Evolutionary conservation across 2,329 filamentous ascomycete genomes (phyloP).

Genomic region (Rutstroemia sydowiana): DNA sequence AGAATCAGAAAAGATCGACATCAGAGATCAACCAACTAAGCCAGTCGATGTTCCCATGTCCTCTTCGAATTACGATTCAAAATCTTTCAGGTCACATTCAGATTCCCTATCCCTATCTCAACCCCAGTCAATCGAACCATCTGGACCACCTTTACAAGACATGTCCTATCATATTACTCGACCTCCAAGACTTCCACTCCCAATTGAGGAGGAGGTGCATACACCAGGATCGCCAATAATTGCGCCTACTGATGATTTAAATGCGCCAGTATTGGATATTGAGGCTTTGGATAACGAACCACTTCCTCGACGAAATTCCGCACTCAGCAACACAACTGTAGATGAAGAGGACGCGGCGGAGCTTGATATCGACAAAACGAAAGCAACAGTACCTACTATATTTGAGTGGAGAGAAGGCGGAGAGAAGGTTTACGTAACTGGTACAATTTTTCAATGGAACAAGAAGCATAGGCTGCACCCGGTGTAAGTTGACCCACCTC

Average conservation of each 20-base stretch:
- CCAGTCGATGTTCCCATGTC: conserved; percentile 45
- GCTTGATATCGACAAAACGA: conserved; percentile 64
- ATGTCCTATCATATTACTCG: conserved; percentile 56
- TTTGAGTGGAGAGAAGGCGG: conserved; percentile 75
- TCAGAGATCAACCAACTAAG: conserved; percentile 41
- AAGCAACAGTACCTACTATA: conserved; percentile 72
- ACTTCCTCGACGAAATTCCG: conserved; percentile 47
- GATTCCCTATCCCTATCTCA: conserved; percentile 11
- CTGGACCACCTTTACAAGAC: conserved; percentile 36
- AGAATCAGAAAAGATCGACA: conserved; percentile 30
- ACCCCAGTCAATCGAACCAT: conserved; percentile 45
- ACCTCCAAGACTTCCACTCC: conserved; percentile 84
- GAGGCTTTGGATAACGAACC: conserved; percentile 42
- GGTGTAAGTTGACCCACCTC: conserved; percentile 49
- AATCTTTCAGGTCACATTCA: conserved; percentile 24
- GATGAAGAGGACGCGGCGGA: conserved; percentile 82
- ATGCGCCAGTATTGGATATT: conserved; percentile 25
- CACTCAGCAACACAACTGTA: conserved; percentile 53
- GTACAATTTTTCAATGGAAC: conserved; percentile 96
- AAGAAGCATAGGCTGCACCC: conserved; percentile 81
- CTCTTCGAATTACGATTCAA: conserved; percentile 22
- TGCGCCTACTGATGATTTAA: conserved; percentile 58
- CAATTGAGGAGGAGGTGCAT: conserved; percentile 86
- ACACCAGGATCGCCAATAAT: conserved; percentile 87
- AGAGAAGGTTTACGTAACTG: conserved; percentile 91